phyloP scores from a whole-genome alignment of 139 green algal species.

The Diplosphaera chodatii region DNA sequence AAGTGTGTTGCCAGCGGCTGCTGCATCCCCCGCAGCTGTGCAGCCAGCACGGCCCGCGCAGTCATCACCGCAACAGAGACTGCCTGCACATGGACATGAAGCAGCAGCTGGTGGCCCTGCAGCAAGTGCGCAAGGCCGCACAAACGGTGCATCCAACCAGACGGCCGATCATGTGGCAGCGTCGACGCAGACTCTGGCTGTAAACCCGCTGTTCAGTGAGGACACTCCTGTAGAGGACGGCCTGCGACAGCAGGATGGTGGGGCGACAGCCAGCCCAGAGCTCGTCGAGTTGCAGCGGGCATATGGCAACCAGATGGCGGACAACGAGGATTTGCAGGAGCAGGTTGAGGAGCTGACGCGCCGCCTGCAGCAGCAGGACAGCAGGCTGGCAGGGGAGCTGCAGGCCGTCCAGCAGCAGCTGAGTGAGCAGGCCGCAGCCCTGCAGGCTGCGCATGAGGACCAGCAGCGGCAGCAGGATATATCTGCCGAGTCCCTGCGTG shows the following conservation, averaged over 20 bases:
- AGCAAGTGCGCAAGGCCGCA: no score
- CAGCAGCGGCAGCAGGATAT: neutral
- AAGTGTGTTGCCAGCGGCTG: no score
- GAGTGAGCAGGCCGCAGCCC: neutral
- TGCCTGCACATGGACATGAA: no score
- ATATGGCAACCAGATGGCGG: neutral
- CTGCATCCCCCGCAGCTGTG: no score
- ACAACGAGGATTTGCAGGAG: neutral
- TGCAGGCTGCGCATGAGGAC: slow-evolving; percentile 1
- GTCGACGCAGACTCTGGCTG: neutral
- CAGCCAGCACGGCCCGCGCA: neutral
- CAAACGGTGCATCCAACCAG: no score
- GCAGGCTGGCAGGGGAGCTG: neutral
- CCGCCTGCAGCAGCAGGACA: neutral
- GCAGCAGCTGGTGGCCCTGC: neutral
- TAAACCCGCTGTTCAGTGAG: neutral
- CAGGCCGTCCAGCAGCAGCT: neutral
- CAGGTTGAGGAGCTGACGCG: neutral
- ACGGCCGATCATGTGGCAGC: neutral
- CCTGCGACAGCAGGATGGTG: neutral
- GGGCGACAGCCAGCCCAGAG: neutral
- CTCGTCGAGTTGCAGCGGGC: neutral
- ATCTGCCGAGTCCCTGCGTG: neutral
- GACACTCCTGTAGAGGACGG: neutral
- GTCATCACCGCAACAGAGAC: no score